Evolutionary conservation across 345 rosid species (phyloP).

Genomic region (Euphorbia pulcherrima): DNA sequence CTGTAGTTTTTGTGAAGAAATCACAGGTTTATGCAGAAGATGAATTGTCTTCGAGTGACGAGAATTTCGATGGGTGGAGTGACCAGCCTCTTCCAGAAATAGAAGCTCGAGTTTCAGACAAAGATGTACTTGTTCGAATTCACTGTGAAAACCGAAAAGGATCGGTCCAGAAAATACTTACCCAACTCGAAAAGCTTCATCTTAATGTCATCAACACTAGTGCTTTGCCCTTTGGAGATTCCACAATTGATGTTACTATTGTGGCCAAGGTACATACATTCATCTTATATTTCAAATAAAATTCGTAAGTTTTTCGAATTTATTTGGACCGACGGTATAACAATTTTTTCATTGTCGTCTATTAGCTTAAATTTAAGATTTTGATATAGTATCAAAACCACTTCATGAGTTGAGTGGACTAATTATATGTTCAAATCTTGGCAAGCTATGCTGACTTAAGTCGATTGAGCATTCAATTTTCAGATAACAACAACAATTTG

Average conservation of each 20-base stretch:
- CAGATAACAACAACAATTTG: no score
- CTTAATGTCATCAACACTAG: constrained; percentile 40
- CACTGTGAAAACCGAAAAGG: constrained; percentile 57
- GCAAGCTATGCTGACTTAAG: no score
- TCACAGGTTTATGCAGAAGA: constrained; percentile 38
- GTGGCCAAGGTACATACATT: constrained; percentile 55
- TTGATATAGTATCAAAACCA: no score
- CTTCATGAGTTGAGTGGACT: no score
- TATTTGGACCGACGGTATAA: no score
- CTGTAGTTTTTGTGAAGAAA: constrained; percentile 49
- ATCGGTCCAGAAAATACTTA: constrained; percentile 34
- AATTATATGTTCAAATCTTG: no score
- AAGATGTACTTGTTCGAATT: constrained; percentile 56
- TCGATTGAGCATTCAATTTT: no score
- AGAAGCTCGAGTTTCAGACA: constrained; percentile 56
- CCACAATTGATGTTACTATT: constrained; percentile 57
- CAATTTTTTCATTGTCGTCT: no score
- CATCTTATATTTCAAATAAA: no score
- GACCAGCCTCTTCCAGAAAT: constrained; percentile 47
- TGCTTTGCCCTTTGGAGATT: constrained; percentile 54
- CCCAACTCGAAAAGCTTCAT: constrained; percentile 46
- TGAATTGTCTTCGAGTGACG: constrained; percentile 36
- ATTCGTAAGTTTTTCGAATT: no score
- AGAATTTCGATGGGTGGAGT: constrained; percentile 8
- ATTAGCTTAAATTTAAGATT: no score